Evolutionary conservation across 2,329 filamentous ascomycete genomes (phyloP), one percentile per base, ranked within the genome.

Genomic region (Exophiala aquamarina): DNA sequence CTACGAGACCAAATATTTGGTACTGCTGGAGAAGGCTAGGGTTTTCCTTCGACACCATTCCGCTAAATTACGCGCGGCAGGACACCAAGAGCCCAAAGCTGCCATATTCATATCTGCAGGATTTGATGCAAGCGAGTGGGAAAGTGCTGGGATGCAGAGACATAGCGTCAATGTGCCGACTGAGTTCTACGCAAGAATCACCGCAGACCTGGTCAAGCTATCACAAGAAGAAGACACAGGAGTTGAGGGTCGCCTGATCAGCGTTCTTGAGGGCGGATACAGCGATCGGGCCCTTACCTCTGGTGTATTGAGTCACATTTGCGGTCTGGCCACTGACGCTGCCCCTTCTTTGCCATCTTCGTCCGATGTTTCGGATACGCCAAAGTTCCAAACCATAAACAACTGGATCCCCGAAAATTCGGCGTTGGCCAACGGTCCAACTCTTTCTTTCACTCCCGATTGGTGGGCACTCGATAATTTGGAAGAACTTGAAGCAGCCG

Each of bases 111-210:
- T 98, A 40, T 97, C 92, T 36, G 91, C 93, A 2, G 94, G 93
- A 0, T 98, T 98, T 57, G 93, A 98, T 69, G 93, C 93, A 3
- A 96, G 91, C 63, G 90, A 98, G 64, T 94, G 88, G 83, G 93
- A 98, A 66, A 84, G 87, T 14, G 75, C 80, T 3, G 89, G 89
- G 3, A 98, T 98, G 93, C 93, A 98, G 68, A 81, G 93, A 37
- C 93, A 98, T 67, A 86, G 87, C 48, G 91, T 95, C 61, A 95
- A 95, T 62, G 93, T 98, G 2, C 92, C 93, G 0, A 98, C 92
- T 0, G 89, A 92, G 43, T 98, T 98, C 65, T 98, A 97, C 63
- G 93, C 93, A 39, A 83, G 87, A 1, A 86, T 98, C 55, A 92
- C 92, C 0, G 79, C 84, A 35, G 93, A 98, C 62, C 81, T 96